phyloP scores from a whole-genome alignment of 805 yeast genomes.

The Candida gorgasii region DNA sequence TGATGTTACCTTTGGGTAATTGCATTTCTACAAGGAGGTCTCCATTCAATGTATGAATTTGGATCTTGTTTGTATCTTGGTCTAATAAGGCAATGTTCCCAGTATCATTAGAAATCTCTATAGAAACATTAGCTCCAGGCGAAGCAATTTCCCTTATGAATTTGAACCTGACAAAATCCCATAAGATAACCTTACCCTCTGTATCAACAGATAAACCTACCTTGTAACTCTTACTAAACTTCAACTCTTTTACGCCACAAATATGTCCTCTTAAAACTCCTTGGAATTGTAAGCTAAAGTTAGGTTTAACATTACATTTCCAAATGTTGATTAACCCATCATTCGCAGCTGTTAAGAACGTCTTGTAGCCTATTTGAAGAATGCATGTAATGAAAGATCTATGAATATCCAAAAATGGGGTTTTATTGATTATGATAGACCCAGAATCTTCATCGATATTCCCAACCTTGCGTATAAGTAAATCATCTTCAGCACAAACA shows the following conservation, averaged over 20 bases:
- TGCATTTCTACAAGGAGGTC: slow-evolving; percentile 30
- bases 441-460: slow-evolving; percentile 24
- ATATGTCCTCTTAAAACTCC: slow-evolving; percentile 60
- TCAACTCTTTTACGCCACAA: slow-evolving; percentile 44
- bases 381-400: slow-evolving; percentile 38
- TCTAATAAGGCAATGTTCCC: slow-evolving; percentile 51
- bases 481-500: slow-evolving; percentile 36
- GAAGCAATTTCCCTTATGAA: slow-evolving; percentile 45
- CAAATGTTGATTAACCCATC: slow-evolving; percentile 66
- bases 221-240: slow-evolving; percentile 53
- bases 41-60: slow-evolving; percentile 57
- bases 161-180: slow-evolving; percentile 62
- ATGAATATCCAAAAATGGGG: slow-evolving; percentile 45
- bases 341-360: slow-evolving; percentile 50
- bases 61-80: slow-evolving; percentile 24
- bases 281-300: slow-evolving; percentile 38
- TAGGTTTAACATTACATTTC: slow-evolving; percentile 40
- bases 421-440: slow-evolving; percentile 42
- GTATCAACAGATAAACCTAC: slow-evolving; percentile 54
- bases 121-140: no score
- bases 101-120: slow-evolving; percentile 53
- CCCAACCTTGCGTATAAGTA: slow-evolving; percentile 34
- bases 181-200: slow-evolving; percentile 55
- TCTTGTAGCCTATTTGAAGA: slow-evolving; percentile 41
- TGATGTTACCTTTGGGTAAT: slow-evolving; percentile 17